A percentile compares a stretch with the other conserved stretches of the same genome.
Conservation (phyloP, 352 stramenopile species). For the Blastocystis sp. region DNA sequence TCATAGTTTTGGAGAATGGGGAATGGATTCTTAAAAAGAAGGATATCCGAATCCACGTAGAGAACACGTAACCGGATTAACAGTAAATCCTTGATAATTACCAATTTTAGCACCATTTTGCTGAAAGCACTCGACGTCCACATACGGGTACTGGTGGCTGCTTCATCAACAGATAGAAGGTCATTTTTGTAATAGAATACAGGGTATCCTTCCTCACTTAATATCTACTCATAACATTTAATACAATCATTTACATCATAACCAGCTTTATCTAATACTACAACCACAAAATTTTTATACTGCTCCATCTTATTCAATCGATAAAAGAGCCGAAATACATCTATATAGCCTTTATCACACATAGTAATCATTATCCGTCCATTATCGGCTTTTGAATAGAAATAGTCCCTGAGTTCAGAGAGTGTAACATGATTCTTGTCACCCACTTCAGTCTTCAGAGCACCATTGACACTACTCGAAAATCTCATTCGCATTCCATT, state of each 20-base stretch:
- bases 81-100: slow-evolving; percentile 2
- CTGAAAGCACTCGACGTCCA: neutral
- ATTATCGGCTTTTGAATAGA: neutral
- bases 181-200: slow-evolving; percentile 33
- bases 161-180: neutral
- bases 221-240: neutral
- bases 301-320: neutral
- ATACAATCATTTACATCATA: neutral
- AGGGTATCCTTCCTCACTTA: neutral
- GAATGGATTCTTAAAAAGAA: slow-evolving; percentile 53
- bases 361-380: slow-evolving; percentile 28
- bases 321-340: slow-evolving; percentile 34
- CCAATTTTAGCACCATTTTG: slow-evolving; percentile 39
- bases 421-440: neutral
- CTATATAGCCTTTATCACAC: slow-evolving; percentile 41
- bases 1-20: neutral
- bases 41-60: slow-evolving; percentile 46
- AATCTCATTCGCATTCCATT: neutral
- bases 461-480: neutral
- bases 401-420: neutral
- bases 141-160: neutral
- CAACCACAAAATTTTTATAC: slow-evolving; percentile 24
- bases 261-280: slow-evolving; percentile 26
- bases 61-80: neutral
- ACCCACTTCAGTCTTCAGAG: neutral